Evolutionary conservation across 768 basidiomycete species (phyloP), one percentile per base, ranked within the genome.

Genomic region (Podaxis pistillaris): DNA sequence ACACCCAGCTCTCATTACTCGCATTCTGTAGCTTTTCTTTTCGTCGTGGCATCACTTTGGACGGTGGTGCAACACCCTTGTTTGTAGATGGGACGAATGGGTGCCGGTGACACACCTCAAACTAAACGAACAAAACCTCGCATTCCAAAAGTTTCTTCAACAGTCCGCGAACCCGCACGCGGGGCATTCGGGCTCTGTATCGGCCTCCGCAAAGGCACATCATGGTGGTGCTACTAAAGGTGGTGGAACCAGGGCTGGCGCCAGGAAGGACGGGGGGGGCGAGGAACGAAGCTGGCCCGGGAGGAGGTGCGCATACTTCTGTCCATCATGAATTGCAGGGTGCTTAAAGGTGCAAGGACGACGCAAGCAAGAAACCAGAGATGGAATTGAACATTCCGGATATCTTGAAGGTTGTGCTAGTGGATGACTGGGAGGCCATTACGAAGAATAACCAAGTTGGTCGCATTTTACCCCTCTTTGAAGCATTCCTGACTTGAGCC

Each of bases 341-440:
- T 24, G 22, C 28, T 28, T 38, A n/a, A 19, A 36, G 66, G 19
- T 54, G 11, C n/a, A 67, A 95, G 84, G 92, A 92, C 57, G 95
- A 96, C 26, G 84, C 79, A 64, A 79, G 79, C 70, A 87, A 86
- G 73, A 87, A 90, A 66, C 90, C 93, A 0, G 96, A 98, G 69
- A 88, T 98, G 82, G 94, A 93, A 76, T 80, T 99, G 55, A 84
- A 80, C 62, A 88, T 97, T 4, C 97, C 96, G 0, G 97, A 98
- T 68, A 73, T 83, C n/a, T 81, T 98, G 65, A 98, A 97, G 73
- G 83, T 87, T 36, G 81, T 90, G 52, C 81, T 99, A 38, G 95
- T 98, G 1, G 95, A 98, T 70, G 97, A 98, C 68, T 99, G 97
- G 97, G 96, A 98, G 75, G 86, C 89, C 4, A 88, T 98, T 41